Evolutionary conservation across 1,284 basidiomycete species (phyloP), one percentile per base, ranked within the genome.

Genomic region (Ceratobasidium sp.): DNA sequence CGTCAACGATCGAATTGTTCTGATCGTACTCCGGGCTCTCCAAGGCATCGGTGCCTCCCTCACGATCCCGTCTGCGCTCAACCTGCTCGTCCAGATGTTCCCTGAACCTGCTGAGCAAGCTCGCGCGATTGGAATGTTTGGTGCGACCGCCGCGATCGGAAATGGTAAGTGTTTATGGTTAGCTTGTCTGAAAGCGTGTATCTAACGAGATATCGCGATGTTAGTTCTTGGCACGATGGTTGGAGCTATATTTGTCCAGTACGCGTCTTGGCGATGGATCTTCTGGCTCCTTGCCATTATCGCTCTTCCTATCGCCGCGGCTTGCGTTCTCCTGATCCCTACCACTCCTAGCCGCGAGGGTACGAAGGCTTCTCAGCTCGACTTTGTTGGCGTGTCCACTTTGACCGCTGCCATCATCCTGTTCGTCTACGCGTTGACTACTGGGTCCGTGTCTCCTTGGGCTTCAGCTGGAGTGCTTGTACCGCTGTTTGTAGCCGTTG

Each of bases 271-370:
- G 82, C 83, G 82, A n/a, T 89, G 88, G 88, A 82, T 88, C 2
- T 89, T 89, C 80, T 89, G 86, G 86, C 85, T 87, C 78, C 83
- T 85, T 51, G 84, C 87, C 1, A 80, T 87, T 5, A 80, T 88
- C 40, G 84, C 85, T 64, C 78, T 87, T 56, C 84, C 86, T 12
- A 83, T 87, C 55, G 84, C 86, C 7, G 73, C 77, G 13, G 1
- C 85, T 10, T 85, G 85, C 80, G 12, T 86, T 4, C 79, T 87
- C 72, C 80, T 86, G 77, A 83, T 86, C 12, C 86, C 86, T 81
- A 5, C 82, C 5, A 33, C 63, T 18, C 56, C 42, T 6, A 26
- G 33, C 39, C 67, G n/a, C 51, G 64, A 81, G 1, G 66, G 15
- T 26, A 39, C 49, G 6, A 85, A 82, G 78, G 83, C 81, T 82